These are phyloP conservation scores for Agrocybe pediades DNA, from an alignment of 768 basidiomycete genomes.

Conservation along the genomic window DNA sequence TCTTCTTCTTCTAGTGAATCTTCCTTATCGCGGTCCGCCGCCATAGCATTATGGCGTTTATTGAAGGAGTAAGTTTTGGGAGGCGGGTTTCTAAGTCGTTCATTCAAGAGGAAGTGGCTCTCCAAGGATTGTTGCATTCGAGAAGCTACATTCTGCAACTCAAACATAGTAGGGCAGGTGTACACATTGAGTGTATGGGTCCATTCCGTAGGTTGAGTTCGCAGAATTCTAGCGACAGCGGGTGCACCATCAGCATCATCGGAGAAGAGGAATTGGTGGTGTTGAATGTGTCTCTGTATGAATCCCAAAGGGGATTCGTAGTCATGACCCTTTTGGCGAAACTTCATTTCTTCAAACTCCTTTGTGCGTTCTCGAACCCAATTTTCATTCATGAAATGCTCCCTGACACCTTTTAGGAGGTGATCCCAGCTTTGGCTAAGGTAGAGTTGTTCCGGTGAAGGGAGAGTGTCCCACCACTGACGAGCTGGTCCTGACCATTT, in stretches of 20 bases:
- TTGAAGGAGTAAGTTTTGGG: neutral
- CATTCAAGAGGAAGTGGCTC: neutral
- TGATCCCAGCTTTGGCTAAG: no score
- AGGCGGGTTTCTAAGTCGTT: neutral
- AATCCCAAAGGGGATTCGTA: constrained; percentile 2
- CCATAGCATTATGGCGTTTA: neutral
- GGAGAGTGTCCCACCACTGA: neutral
- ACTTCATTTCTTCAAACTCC: no score
- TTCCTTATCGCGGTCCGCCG: neutral
- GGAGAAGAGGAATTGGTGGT: neutral
- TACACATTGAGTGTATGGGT: neutral
- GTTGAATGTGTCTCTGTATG: neutral
- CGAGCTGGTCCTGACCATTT: neutral
- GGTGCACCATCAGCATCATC: neutral
- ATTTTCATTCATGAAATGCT: no score
- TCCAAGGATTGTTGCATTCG: neutral
- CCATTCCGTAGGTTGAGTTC: constrained; percentile 8
- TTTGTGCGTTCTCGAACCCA: no score
- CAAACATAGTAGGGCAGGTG: neutral
- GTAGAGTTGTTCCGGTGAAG: neutral
- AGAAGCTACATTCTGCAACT: neutral
- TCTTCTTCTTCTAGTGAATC: no score
- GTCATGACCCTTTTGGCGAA: neutral
- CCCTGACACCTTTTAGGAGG: no score
- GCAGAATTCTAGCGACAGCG: constrained; percentile 2